Evolutionary conservation across 495 filamentous ascomycete species (phyloP), one percentile per base, ranked within the genome.

Genomic region (Neurospora intermedia): DNA sequence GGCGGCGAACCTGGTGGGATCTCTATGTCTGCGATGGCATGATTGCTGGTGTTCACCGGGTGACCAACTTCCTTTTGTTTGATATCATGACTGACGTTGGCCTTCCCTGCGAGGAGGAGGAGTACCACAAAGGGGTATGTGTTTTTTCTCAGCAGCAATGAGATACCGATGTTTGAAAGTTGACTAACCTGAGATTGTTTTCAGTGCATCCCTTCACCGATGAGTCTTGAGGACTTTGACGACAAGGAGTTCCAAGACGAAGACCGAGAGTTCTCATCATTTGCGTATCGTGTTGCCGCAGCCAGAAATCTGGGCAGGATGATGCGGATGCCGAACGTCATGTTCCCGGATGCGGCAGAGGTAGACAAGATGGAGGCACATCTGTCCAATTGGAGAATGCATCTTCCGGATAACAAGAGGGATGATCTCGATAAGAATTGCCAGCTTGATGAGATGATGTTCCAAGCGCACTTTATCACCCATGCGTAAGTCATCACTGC

Each of bases 1-100:
- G 92, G 86, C 86, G 94, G 38, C 87, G 94, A 48, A 97, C 93
- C 18, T 97, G 93, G 94, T 97, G 94, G 94, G 93, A 96, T 75
- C 80, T 97, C 69, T 96, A 91, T 77, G 88, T 94, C 54, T 87
- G 93, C 16, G 93, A 97, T 74, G 90, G 90, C 43, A 86, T 88
- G 87, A 82, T 88, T 74, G 85, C 87, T 73, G 87, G 86, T 41
- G 85, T 88, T 48, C 84, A 89, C 74, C 81, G 85, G 71, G 78
- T 86, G 42, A 87, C 89, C 66, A 86, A 87, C 27, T 90, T 91
- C 74, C 75, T 82, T 39, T 81, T 90, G 42, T 85, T 86, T 71
- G 83, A 87, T 59, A 83, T 92, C 59, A 79, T 82, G 59, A 80
- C 86, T 10, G 87, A 89, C 43, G 90, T 90, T 5, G 86, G 84